These are phyloP conservation scores for Oryza coarctata DNA, from an alignment of 176 grass and related monocot species.

Conservation along the genomic window DNA sequence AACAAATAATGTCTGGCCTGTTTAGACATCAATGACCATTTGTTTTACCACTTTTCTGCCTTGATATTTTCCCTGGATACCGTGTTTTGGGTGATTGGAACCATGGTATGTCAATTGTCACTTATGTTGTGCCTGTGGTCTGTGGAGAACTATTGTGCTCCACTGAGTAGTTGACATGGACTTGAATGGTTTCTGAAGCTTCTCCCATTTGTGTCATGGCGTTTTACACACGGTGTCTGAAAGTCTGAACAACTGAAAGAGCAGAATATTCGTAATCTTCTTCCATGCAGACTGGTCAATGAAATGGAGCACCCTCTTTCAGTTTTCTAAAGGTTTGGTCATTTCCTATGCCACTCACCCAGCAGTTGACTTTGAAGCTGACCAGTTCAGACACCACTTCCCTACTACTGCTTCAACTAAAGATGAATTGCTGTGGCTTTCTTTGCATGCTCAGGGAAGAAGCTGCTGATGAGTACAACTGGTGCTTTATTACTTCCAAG, in stretches of 20 bases:
- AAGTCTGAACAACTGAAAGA: not conserved
- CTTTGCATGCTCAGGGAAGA: constrained; percentile 10
- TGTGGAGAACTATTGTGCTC: constrained; percentile 23
- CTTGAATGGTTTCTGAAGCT: constrained; percentile 26
- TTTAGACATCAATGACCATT: not conserved
- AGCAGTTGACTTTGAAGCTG: constrained; percentile 55
- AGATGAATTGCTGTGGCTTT: constrained; percentile 22
- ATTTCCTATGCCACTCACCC: constrained; percentile 23
- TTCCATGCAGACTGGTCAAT: constrained; percentile 30
- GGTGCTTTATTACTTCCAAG: constrained; percentile 26
- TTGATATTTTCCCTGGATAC: not conserved
- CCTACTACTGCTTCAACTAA: constrained; percentile 31
- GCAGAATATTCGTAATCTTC: constrained; percentile 15
- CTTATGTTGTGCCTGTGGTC: not conserved
- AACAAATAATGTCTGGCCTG: not conserved
- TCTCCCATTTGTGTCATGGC: constrained; percentile 34
- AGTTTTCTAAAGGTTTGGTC: constrained; percentile 38
- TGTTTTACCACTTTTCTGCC: not conserved
- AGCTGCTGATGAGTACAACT: not conserved
- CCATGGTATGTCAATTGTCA: not conserved
- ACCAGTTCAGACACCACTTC: constrained; percentile 14
- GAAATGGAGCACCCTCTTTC: constrained; percentile 6
- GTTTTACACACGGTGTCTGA: constrained; percentile 39
- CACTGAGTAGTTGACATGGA: constrained; percentile 44
- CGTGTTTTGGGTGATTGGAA: constrained; percentile 10